Evolutionary conservation across 257 asterid genomes (phyloP).

Genomic region (Plectranthus barbatus): DNA sequence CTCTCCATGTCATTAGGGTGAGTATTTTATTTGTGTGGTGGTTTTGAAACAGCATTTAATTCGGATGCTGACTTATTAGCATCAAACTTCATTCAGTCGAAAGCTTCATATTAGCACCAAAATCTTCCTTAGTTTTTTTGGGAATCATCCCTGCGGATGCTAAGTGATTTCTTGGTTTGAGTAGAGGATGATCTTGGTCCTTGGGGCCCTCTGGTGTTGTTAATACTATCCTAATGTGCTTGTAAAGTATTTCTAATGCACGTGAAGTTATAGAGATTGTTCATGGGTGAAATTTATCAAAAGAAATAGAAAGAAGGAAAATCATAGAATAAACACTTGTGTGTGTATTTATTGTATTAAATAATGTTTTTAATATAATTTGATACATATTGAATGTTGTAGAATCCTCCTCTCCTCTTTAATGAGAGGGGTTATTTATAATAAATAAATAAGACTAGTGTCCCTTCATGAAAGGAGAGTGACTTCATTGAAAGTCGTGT

Average conservation of each 20-base stretch:
- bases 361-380: too few relatives aligned
- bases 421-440: too few relatives aligned
- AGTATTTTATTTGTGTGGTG: neutral
- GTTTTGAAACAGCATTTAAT: neutral
- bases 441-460: too few relatives aligned
- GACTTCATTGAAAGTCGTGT: too few relatives aligned
- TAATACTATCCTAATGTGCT: conserved; percentile 30
- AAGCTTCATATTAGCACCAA: neutral
- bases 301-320: too few relatives aligned
- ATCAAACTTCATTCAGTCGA: neutral
- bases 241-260: neutral
- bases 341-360: too few relatives aligned
- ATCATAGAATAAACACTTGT: too few relatives aligned
- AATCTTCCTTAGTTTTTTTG: conserved; percentile 4
- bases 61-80: neutral
- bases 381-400: too few relatives aligned
- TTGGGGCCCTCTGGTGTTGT: conserved; percentile 96
- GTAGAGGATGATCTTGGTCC: conserved; percentile 82
- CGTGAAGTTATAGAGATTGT: neutral
- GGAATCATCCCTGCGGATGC: conserved; percentile 50
- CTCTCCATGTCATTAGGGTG: neutral
- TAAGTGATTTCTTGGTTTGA: conserved; percentile 71
- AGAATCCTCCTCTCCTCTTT: too few relatives aligned
- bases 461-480: too few relatives aligned
- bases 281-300: too few relatives aligned